Conservation (phyloP, 2,329 filamentous ascomycete genomes). For the Nemania diffusa region DNA sequence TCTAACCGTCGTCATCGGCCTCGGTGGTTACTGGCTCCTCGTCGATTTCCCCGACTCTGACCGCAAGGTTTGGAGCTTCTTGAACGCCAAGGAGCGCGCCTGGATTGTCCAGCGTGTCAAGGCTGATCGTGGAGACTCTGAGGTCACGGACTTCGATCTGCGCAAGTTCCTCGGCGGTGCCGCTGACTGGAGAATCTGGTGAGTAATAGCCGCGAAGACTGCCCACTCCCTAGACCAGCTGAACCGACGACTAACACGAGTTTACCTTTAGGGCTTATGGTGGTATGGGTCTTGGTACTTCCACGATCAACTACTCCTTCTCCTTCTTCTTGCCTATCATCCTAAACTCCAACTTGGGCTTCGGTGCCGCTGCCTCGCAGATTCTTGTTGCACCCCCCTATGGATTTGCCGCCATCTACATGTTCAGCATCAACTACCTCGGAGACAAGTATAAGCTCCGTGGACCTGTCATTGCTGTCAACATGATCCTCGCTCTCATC, state of each 20-base stretch:
- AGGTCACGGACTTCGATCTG: conserved; percentile 58
- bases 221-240: conserved; percentile 4
- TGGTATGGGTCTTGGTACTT: conserved; percentile 71
- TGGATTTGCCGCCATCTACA: conserved; percentile 70
- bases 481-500: conserved; percentile 73
- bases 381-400: conserved; percentile 79
- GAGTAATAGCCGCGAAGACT: conserved; percentile 14
- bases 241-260: conserved; percentile 59
- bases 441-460: conserved; percentile 75
- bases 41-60: conserved; percentile 62
- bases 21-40: conserved; percentile 54
- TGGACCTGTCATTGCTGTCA: conserved; percentile 73
- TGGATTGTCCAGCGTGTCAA: conserved; percentile 55
- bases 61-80: conserved; percentile 53
- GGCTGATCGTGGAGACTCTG: conserved; percentile 58
- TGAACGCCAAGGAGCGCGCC: conserved; percentile 52
- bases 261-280: conserved; percentile 64
- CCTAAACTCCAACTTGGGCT: conserved; percentile 72
- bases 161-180: conserved; percentile 51
- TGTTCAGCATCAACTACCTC: conserved; percentile 68
- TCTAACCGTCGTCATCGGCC: conserved; percentile 62
- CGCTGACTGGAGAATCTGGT: conserved; percentile 58
- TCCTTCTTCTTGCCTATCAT: conserved; percentile 85
- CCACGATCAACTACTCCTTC: conserved; percentile 78
- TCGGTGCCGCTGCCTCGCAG: conserved; percentile 70